Evolutionary conservation across 306 rosid genomes (phyloP).

Genomic region (Glycine tomentella): DNA sequence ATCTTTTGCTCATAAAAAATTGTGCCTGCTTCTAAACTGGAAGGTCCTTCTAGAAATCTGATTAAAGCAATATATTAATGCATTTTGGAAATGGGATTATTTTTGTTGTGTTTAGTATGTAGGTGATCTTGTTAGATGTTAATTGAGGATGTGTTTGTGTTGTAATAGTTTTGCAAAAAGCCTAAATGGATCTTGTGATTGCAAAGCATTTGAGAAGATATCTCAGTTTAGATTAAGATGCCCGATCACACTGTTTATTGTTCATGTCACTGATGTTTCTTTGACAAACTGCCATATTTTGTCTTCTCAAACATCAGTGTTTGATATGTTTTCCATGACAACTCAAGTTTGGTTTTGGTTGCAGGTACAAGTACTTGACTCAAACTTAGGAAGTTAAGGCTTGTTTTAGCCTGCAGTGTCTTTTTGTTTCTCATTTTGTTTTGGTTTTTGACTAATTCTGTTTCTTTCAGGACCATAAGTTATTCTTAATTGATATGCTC

Average conservation of each 20-base stretch:
- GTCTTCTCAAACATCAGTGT: slow-evolving; percentile 5
- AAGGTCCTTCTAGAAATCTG: slow-evolving; percentile 13
- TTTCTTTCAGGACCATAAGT: slow-evolving; percentile 6
- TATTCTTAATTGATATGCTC: not conserved
- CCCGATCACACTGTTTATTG: not conserved
- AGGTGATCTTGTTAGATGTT: not conserved
- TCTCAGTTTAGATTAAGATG: slow-evolving; percentile 16
- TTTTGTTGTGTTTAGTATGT: not conserved
- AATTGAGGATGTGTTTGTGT: slow-evolving; percentile 8
- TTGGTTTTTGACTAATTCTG: not conserved
- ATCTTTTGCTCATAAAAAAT: not conserved
- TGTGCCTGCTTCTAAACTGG: not conserved
- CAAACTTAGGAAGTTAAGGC: not conserved
- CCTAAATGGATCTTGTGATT: slow-evolving; percentile 2
- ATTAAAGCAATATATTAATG: slow-evolving; percentile 11
- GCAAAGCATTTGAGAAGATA: slow-evolving; percentile 5
- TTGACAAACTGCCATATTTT: not conserved
- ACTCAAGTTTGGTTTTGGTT: slow-evolving; percentile 19
- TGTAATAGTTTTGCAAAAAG: slow-evolving; percentile 20
- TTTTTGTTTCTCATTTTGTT: not conserved
- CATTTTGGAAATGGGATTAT: not conserved
- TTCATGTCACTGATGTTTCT: not conserved
- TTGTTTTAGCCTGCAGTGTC: slow-evolving; percentile 4
- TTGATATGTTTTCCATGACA: not conserved
- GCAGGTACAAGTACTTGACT: not conserved